Conservation (phyloP, 768 basidiomycete genomes). For the Chalciporus piperatus region DNA sequence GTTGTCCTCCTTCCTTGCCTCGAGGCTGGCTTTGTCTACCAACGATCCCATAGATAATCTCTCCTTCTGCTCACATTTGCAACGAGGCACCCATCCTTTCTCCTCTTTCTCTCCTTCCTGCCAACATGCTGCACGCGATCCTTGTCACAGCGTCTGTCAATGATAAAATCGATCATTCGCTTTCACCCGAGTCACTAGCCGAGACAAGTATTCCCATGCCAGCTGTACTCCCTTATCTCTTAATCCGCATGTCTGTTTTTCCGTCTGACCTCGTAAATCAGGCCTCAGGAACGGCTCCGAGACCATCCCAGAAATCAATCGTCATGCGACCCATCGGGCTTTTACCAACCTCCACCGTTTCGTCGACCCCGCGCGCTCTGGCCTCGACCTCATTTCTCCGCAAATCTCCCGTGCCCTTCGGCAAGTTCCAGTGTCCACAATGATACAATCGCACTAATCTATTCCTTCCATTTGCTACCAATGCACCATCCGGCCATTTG, state of each 20-base stretch:
- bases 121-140: background rate
- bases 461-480: background rate
- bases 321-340: background rate
- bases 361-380: background rate
- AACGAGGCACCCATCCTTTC: background rate
- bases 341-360: background rate
- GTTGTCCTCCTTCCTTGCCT: background rate
- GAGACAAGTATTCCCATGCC: background rate
- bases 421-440: background rate
- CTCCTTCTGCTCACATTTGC: constrained; percentile 3
- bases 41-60: constrained; percentile 3
- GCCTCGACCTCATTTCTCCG: too few species aligned
- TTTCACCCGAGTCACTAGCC: background rate
- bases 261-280: background rate
- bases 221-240: background rate
- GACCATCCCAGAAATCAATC: background rate
- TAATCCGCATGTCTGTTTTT: background rate
- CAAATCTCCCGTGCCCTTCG: background rate
- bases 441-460: background rate
- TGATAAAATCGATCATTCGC: background rate
- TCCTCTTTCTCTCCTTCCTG: background rate
- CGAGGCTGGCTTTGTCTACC: constrained; percentile 3
- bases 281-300: background rate
- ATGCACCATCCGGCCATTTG: background rate
- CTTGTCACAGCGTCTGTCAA: background rate